Conservation (phyloP, 2,329 filamentous ascomycete genomes). For the Seiridium cupressi region DNA sequence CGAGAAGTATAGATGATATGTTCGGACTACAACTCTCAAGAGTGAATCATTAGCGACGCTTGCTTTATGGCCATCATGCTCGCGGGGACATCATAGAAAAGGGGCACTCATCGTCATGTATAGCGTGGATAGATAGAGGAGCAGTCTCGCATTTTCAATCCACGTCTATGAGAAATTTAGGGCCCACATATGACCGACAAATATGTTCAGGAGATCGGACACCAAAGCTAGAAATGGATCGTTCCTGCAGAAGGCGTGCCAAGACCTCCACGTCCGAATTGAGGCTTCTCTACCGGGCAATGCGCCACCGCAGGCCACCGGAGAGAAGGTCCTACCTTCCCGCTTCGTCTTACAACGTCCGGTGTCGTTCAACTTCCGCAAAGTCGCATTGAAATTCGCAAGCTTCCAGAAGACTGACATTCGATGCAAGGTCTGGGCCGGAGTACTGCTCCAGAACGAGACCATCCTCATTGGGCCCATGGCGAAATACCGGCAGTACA, state of each 20-base stretch:
- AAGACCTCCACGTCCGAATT: background rate
- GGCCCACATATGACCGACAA: too few relatives aligned
- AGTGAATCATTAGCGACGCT: background rate
- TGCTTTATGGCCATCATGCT: too few relatives aligned
- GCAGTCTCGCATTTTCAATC: too few relatives aligned
- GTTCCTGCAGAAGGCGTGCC: too few relatives aligned
- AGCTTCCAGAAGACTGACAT: background rate
- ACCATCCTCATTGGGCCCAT: slow-evolving; percentile 2
- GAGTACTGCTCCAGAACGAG: background rate
- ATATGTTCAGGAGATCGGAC: too few relatives aligned
- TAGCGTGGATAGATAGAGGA: too few relatives aligned
- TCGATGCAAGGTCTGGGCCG: background rate
- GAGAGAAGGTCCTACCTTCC: background rate
- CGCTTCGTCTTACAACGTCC: background rate
- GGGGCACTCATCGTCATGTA: too few relatives aligned
- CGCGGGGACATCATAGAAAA: too few relatives aligned
- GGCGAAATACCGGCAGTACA: background rate
- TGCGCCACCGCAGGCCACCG: too few relatives aligned
- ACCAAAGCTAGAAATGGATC: too few relatives aligned
- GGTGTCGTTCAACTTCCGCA: background rate
- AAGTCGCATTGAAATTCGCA: background rate
- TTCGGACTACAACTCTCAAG: background rate
- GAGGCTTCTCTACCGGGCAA: background rate
- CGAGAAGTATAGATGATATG: slow-evolving; percentile 47
- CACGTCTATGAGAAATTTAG: too few relatives aligned